Base-by-base conservation (phyloP, 257 asterid genomes). In the Lycium ferocissimum region DNA sequence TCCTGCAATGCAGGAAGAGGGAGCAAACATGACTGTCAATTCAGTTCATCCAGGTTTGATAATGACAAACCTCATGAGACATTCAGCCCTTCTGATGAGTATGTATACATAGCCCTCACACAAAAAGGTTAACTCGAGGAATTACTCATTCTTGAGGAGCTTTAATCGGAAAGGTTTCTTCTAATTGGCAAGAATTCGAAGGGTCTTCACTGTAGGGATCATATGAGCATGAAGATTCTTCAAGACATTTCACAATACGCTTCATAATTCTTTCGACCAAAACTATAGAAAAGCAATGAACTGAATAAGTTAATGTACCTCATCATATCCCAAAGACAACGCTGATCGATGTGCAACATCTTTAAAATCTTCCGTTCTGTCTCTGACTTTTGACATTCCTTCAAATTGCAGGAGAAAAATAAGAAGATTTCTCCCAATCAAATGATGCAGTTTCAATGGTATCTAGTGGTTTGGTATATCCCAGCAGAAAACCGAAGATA, bases 291-390 rank as follows among this genome's bases (percentile, higher is more conserved):
- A 56, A 63, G 62, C 15, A 56, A 79, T 79, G 22, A 54, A 9
- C 18, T 80, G 15, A 65, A 45, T 17, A 82, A 65, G 53, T 20
- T 18, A 62, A 89, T 4, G 59, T n/a, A 91, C 98, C 98, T 96
- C 97, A 59, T 88, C 82, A 58, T 86, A 90, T 84, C 92, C 95
- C 93, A 91, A 87, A 89, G 95, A 90, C 81, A 94, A 58, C 9
- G 98, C 98, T 22, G 95, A 91, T 79, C 95, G 88, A 62, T 91
- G 95, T 2, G 90, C 95, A 75, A 95, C 93, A 89, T 96, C 97
- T 90, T 88, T 94, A 85, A 96, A 91, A 90, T 96, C 99, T 91
- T 94, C 99, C n/a, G 92, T 90, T 88, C 95, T 92, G 82, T 96
- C 98, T 84, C 94, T 92, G 83, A 86, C 89, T 89, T 89, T 94